Percentiles rank a stretch among this genome's conserved stretches.
Conservation (phyloP, 179 eudicot genomes). For the Corrigiola litoralis region DNA sequence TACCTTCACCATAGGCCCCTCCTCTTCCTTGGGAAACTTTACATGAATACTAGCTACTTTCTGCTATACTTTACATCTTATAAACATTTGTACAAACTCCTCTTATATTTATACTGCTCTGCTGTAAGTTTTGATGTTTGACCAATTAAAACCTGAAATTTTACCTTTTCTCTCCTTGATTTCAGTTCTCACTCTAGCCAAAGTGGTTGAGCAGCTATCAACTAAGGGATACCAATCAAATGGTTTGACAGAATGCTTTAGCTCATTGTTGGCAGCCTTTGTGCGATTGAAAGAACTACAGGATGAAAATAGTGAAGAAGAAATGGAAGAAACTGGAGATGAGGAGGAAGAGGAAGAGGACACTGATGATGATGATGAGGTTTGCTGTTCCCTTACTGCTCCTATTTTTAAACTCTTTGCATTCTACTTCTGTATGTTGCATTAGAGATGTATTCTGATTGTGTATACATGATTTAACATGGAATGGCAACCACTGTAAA, state of each 20-base stretch:
- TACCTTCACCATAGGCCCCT: too few relatives aligned
- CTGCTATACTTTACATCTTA: too few relatives aligned
- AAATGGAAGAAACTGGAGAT: slow-evolving; percentile 35
- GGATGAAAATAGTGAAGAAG: slow-evolving; percentile 38
- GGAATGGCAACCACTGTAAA: not conserved
- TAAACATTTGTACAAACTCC: not conserved
- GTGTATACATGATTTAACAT: not conserved
- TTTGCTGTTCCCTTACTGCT: slow-evolving; percentile 11
- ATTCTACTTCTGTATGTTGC: not conserved
- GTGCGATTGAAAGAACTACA: slow-evolving; percentile 50
- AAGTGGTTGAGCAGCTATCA: slow-evolving; percentile 53
- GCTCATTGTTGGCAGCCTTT: slow-evolving; percentile 52
- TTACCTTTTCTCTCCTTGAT: not conserved
- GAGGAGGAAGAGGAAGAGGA: slow-evolving; percentile 52
- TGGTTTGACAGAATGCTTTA: slow-evolving; percentile 45
- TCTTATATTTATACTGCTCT: not conserved
- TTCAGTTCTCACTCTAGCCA: slow-evolving; percentile 55
- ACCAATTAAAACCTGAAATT: not conserved
- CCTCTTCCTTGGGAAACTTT: too few relatives aligned
- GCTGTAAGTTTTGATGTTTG: not conserved
- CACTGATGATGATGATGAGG: slow-evolving; percentile 55
- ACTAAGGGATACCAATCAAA: slow-evolving; percentile 28
- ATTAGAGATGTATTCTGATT: not conserved
- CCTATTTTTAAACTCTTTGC: not conserved
- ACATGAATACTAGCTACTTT: not conserved